phyloP scores from a whole-genome alignment of 2,329 filamentous ascomycete species.

The Didymella segeticola region DNA sequence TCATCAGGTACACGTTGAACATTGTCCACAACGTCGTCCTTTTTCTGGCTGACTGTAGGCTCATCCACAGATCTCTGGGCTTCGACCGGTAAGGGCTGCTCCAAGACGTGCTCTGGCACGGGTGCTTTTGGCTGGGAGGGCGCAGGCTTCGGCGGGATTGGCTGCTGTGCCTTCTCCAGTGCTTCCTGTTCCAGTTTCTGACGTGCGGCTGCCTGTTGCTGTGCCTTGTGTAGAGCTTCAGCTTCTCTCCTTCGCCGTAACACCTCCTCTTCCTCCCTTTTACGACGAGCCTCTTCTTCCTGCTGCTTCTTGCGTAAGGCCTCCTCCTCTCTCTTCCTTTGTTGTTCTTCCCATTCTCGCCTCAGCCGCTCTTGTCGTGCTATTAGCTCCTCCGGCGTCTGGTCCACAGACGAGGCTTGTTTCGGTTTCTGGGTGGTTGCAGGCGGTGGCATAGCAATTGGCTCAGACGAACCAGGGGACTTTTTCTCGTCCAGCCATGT shows the following conservation, averaged over 20 bases:
- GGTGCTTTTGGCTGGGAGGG: not conserved
- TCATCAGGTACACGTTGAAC: slow-evolving; percentile 46
- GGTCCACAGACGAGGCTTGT: slow-evolving; percentile 11
- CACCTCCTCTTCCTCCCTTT: slow-evolving; percentile 14
- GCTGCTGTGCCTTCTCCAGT: slow-evolving; percentile 4
- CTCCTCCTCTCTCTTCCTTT: slow-evolving; percentile 22
- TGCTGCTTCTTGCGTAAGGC: slow-evolving; percentile 19
- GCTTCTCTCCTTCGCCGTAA: slow-evolving; percentile 18
- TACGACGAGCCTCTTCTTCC: slow-evolving; percentile 21
- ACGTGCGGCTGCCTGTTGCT: slow-evolving; percentile 19
- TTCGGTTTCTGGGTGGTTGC: slow-evolving; percentile 19
- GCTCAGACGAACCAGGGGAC: slow-evolving; percentile 17
- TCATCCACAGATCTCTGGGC: slow-evolving; percentile 14
- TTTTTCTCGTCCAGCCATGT: slow-evolving; percentile 31
- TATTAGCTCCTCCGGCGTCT: slow-evolving; percentile 20
- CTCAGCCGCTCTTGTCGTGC: slow-evolving; percentile 26
- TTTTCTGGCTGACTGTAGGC: slow-evolving; percentile 7
- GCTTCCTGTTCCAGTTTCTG: slow-evolving; percentile 14
- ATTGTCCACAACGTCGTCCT: slow-evolving; percentile 30
- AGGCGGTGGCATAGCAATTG: slow-evolving; percentile 33
- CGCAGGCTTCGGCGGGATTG: not conserved
- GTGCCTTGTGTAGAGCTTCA: slow-evolving; percentile 20
- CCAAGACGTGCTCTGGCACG: not conserved
- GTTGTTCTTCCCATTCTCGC: slow-evolving; percentile 15
- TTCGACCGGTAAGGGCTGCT: slow-evolving; percentile 4